These are phyloP conservation scores for Blyttiomyces sp. DNA, from an alignment of 371 early-diverging fungal species.

Conservation along the genomic window DNA sequence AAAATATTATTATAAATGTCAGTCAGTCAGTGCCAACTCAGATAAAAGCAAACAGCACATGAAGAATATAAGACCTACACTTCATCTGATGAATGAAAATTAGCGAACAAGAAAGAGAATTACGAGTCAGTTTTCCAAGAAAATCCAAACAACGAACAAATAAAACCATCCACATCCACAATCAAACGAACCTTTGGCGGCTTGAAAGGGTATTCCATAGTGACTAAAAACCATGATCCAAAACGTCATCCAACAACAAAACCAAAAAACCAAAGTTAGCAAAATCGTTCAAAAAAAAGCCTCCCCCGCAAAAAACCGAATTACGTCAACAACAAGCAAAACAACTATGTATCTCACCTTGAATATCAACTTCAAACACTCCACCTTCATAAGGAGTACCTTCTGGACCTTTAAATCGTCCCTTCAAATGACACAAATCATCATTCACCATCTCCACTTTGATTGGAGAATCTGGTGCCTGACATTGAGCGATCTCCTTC, in stretches of 20 bases:
- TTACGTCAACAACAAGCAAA: neutral
- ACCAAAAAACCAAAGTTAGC: neutral
- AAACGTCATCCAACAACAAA: too few relatives aligned
- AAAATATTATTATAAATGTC: too few relatives aligned
- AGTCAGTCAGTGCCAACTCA: neutral
- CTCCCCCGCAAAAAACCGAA: neutral
- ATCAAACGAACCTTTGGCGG: constrained; percentile 33
- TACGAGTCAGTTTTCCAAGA: too few relatives aligned
- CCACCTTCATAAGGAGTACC: constrained; percentile 37
- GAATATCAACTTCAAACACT: constrained; percentile 28
- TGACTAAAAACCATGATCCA: constrained; percentile 4
- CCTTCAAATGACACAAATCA: constrained; percentile 30
- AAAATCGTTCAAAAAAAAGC: too few relatives aligned
- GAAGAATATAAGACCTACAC: constrained; percentile 11
- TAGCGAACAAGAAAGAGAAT: constrained; percentile 1
- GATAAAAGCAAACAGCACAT: neutral
- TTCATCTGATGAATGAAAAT: constrained; percentile 16
- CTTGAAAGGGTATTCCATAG: constrained; percentile 42
- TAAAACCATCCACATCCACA: neutral
- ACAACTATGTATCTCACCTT: too few relatives aligned
- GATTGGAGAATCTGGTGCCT: constrained; percentile 25
- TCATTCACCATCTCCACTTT: constrained; percentile 38
- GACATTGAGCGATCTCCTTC: constrained; percentile 30
- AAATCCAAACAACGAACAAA: neutral
- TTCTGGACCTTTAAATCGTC: constrained; percentile 36